These are phyloP conservation scores for Fragaria vesca DNA, from an alignment of 306 rosid species.

Conservation along the genomic window DNA sequence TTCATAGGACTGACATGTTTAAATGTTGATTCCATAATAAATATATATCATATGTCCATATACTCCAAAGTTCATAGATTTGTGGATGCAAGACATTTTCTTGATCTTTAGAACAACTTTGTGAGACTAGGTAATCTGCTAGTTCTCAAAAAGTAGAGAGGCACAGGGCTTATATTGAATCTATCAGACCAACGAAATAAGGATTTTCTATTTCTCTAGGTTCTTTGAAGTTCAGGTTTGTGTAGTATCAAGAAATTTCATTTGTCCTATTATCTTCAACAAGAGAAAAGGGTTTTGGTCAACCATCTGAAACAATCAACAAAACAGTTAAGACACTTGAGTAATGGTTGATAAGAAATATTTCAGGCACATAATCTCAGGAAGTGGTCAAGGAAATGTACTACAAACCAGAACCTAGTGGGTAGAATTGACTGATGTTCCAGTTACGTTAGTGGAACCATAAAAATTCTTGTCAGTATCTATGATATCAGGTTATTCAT, in stretches of 20 bases:
- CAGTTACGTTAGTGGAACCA: not conserved
- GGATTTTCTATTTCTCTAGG: too few relatives aligned
- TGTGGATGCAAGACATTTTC: too few relatives aligned
- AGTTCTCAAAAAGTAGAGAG: too few relatives aligned
- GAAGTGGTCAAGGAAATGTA: not conserved
- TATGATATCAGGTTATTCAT: not conserved
- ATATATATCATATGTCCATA: not conserved
- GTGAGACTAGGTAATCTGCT: too few relatives aligned
- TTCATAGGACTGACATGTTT: too few relatives aligned
- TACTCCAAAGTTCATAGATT: not conserved
- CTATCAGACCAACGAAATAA: too few relatives aligned
- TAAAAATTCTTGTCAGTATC: not conserved
- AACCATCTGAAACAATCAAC: not conserved
- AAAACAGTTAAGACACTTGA: not conserved
- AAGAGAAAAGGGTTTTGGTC: not conserved
- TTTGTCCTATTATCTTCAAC: not conserved
- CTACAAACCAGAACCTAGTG: not conserved
- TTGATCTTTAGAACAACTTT: too few relatives aligned
- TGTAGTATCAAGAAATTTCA: not conserved
- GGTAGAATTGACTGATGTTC: not conserved
- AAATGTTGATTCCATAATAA: not conserved
- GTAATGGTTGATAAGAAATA: not conserved
- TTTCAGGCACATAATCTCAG: not conserved
- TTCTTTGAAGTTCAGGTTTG: too few relatives aligned
- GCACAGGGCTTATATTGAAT: too few relatives aligned